A percentile compares a stretch with the other conserved stretches of the same genome.
Evolutionary conservation across 129 eudicot species (phyloP).

Genomic region (Helianthus tuberosus): DNA sequence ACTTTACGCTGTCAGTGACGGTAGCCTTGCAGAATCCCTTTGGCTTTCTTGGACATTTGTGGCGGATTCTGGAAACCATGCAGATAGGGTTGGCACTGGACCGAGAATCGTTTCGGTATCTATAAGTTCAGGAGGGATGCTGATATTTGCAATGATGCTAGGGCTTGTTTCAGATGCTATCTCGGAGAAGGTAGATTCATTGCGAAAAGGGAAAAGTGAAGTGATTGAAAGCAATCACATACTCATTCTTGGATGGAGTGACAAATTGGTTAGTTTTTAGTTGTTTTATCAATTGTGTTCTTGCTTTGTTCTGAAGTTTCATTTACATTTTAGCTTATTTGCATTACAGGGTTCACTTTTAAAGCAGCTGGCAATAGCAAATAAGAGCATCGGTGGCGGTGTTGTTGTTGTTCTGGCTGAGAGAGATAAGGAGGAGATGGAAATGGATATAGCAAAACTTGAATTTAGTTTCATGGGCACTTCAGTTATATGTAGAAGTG

Average conservation of each 20-base stretch:
- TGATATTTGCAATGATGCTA: conserved; percentile 98
- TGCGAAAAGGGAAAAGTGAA: conserved; percentile 97
- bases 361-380: conserved; percentile 96
- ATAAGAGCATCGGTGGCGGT: conserved; percentile 97
- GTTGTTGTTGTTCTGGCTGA: conserved; percentile 96
- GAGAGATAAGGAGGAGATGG: conserved; percentile 99
- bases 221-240: conserved; percentile 94
- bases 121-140: conserved; percentile 97
- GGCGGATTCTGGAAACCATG: conserved; percentile 98
- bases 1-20: conserved; percentile 84
- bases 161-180: conserved; percentile 99
- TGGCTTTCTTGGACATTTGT: conserved; percentile 99
- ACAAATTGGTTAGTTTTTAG: conserved; percentile 67
- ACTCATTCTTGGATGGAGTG: conserved; percentile 99
- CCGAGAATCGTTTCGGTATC: conserved; percentile 93
- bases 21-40: conserved; percentile 81
- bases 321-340: conserved; percentile 20
- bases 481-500: conserved; percentile 95
- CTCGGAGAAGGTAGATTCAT: conserved; percentile 94
- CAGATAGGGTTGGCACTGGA: conserved; percentile 91
- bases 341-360: conserved; percentile 87
- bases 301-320: neutral
- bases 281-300: conserved; percentile 3
- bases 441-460: conserved; percentile 95
- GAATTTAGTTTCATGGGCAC: conserved; percentile 98